Evolutionary conservation across 352 stramenopile genomes (phyloP).

Genomic region (Phytophthora tubulina): DNA sequence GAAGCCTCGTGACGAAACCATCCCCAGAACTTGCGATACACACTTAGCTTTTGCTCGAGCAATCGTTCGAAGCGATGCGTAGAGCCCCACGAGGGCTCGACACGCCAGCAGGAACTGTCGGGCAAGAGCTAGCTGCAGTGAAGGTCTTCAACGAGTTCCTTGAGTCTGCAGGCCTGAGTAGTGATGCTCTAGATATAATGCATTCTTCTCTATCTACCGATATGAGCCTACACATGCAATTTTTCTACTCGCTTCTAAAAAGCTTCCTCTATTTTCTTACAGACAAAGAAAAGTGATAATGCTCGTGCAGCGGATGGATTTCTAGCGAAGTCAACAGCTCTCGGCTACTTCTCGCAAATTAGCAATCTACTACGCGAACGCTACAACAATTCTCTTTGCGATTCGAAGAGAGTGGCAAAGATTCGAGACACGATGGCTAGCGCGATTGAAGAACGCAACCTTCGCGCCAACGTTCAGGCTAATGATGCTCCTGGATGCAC

Average conservation of each 20-base stretch:
- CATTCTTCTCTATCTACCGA: background rate
- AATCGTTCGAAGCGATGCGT: background rate
- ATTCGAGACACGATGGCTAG: conserved; percentile 20
- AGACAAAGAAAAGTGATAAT: conserved; percentile 11
- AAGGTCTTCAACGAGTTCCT: conserved; percentile 15
- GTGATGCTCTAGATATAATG: background rate
- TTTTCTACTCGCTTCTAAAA: conserved; percentile 5
- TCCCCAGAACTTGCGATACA: too few species aligned
- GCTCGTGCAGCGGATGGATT: background rate
- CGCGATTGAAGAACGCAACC: conserved; percentile 7
- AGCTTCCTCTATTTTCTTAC: conserved; percentile 3
- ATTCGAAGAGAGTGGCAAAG: background rate
- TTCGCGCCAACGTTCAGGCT: conserved; percentile 4
- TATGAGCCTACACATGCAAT: background rate
- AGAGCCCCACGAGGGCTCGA: background rate
- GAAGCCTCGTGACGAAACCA: too few species aligned
- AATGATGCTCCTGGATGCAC: conserved; percentile 12
- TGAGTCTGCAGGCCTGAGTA: background rate
- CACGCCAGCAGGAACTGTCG: background rate
- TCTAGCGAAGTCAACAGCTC: conserved; percentile 5
- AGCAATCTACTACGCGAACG: conserved; percentile 10
- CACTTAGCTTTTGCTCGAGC: too few species aligned
- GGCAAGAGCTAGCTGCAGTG: background rate
- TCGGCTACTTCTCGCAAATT: conserved; percentile 8
- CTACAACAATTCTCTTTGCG: background rate